Evolutionary conservation across 805 yeast species (phyloP).

Genomic region (Nakazawaea wyomingensis): DNA sequence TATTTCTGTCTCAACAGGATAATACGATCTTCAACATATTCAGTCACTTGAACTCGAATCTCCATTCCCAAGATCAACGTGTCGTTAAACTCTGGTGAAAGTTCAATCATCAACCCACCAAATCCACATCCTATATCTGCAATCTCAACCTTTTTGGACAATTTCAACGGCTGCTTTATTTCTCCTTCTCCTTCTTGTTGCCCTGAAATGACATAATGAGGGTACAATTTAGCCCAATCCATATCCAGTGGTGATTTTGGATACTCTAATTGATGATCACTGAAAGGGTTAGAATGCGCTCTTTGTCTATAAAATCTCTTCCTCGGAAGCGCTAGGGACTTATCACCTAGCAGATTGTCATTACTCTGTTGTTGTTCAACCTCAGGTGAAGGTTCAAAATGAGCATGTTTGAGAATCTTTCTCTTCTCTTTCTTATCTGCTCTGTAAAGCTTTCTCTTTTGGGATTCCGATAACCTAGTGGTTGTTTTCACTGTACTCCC

Average conservation of each 20-base stretch:
- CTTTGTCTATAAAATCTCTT: slow-evolving; percentile 91
- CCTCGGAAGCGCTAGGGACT: slow-evolving; percentile 56
- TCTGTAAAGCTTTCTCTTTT: slow-evolving; percentile 46
- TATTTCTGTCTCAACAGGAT: slow-evolving; percentile 72
- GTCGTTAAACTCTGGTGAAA: slow-evolving; percentile 74
- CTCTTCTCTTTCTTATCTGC: slow-evolving; percentile 40
- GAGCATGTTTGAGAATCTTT: slow-evolving; percentile 38
- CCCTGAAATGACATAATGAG: slow-evolving; percentile 43
- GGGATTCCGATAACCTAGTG: slow-evolving; percentile 15
- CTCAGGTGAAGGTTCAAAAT: slow-evolving; percentile 27
- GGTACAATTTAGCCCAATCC: slow-evolving; percentile 84
- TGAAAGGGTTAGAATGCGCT: slow-evolving; percentile 96
- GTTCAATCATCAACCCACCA: slow-evolving; percentile 81
- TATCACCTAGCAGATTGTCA: slow-evolving; percentile 2
- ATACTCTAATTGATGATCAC: slow-evolving; percentile 89
- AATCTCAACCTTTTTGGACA: slow-evolving; percentile 54
- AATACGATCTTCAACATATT: slow-evolving; percentile 93
- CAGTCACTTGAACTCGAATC: slow-evolving; percentile 95
- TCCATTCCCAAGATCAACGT: slow-evolving; percentile 89
- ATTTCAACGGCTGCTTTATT: neutral
- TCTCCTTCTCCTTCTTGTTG: slow-evolving; percentile 33
- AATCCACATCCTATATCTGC: slow-evolving; percentile 98
- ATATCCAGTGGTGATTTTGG: slow-evolving; percentile 75
- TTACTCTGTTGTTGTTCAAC: slow-evolving; percentile 11
- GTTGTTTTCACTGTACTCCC: too few species aligned